Conservation (phyloP, 495 filamentous ascomycete genomes). For the Aspergillus sparsus region DNA sequence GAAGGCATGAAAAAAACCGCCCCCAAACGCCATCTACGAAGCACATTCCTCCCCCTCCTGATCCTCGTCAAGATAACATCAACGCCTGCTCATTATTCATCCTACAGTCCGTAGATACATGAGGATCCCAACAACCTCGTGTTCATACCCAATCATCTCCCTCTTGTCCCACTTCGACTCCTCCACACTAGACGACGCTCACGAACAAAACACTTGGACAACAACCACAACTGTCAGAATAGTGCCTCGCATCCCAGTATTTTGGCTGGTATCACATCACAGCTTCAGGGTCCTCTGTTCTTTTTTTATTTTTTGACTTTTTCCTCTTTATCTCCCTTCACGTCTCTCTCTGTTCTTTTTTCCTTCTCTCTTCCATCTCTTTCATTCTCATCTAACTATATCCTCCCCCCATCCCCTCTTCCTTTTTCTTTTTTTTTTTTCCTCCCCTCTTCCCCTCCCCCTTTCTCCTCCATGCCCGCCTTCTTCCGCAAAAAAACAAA, state of each 20-base stretch:
- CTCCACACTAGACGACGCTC: slow-evolving; percentile 4
- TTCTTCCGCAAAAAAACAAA: slow-evolving; percentile 36
- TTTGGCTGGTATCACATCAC: neutral
- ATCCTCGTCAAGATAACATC: neutral
- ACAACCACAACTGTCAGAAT: neutral
- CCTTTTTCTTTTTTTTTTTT: slow-evolving; percentile 5
- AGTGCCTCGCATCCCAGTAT: neutral
- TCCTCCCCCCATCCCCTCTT: neutral
- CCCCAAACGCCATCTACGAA: no score
- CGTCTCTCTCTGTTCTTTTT: neutral
- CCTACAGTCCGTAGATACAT: neutral
- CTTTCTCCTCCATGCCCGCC: slow-evolving; percentile 31
- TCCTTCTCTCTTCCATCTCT: neutral
- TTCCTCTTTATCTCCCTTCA: slow-evolving; percentile 3
- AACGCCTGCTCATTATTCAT: neutral
- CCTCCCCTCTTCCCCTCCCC: slow-evolving; percentile 3
- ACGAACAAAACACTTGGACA: slow-evolving; percentile 1
- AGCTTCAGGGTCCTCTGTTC: slow-evolving; percentile 2
- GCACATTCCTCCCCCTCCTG: neutral
- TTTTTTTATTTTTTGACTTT: neutral
- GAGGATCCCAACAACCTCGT: slow-evolving; percentile 20
- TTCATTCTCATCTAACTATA: slow-evolving; percentile 8
- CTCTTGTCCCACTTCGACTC: slow-evolving; percentile 17
- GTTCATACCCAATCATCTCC: slow-evolving; percentile 17
- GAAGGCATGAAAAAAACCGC: no score